Conservation (phyloP, 2,329 filamentous ascomycete species). For the Hypoxylon sp. region DNA sequence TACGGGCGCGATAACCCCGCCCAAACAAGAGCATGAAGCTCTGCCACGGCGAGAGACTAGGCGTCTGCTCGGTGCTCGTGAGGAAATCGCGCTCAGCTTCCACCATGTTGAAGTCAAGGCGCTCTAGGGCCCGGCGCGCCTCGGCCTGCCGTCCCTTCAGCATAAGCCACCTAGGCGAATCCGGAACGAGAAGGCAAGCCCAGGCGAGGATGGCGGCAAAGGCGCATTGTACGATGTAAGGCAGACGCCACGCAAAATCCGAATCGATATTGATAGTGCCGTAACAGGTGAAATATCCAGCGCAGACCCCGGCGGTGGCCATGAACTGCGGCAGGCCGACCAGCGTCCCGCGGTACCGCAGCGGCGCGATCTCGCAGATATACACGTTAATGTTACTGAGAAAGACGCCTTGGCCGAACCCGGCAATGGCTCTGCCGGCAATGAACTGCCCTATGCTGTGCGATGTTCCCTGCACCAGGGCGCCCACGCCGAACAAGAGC, state of each 20-base stretch:
- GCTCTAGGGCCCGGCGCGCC: conserved; percentile 58
- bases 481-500: conserved; percentile 64
- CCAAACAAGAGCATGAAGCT: conserved; percentile 53
- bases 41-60: conserved; percentile 51
- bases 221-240: conserved; percentile 63
- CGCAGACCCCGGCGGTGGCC: conserved; percentile 62
- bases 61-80: conserved; percentile 45
- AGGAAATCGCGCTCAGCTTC: conserved; percentile 64
- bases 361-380: conserved; percentile 71
- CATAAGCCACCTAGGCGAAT: conserved; percentile 70
- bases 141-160: conserved; percentile 60
- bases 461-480: conserved; percentile 64
- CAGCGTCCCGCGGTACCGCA: conserved; percentile 62
- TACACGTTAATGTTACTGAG: conserved; percentile 69
- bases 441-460: conserved; percentile 64
- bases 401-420: conserved; percentile 70
- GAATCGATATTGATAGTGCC: conserved; percentile 61
- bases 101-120: conserved; percentile 58
- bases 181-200: conserved; percentile 60
- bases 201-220: conserved; percentile 57
- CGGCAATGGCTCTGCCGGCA: conserved; percentile 66
- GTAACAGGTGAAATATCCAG: conserved; percentile 72
- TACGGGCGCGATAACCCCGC: conserved; percentile 58
- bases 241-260: conserved; percentile 67
- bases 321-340: conserved; percentile 66